Evolutionary conservation across 768 basidiomycete species (phyloP), one percentile per base, ranked within the genome.

Genomic region (Leccinum longicurvipes): DNA sequence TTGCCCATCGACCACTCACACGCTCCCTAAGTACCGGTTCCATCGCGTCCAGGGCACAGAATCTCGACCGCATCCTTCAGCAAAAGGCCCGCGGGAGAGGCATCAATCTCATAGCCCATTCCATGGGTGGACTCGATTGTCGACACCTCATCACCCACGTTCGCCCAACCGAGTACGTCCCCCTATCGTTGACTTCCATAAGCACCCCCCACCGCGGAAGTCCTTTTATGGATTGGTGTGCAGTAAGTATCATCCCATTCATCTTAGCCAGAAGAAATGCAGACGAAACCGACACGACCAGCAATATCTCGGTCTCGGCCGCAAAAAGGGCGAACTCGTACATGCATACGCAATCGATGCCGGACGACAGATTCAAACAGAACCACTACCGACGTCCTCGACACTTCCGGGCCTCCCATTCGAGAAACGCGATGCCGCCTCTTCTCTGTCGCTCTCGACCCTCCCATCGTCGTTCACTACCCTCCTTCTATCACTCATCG

Each of bases 141-240:
- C 83, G 97, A 50, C 86, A 98, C 68, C 77, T 99, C 17, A 95
- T 98, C 56, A 84, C 91, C 2, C 89, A 89, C 69, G 78, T 95
- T 63, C 82, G 82, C 59, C 93, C 96, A 0, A 78, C 73, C 10
- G 85, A 88, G 50, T 98, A 98, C 72, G 80, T 80, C 2, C 94
- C 97, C 1, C 72, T 93, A 28, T 94, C 92, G 7, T 75, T 99
- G 56, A 98, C 90, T 1, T 90, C 86, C 21, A 82, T 99, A 60
- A 85, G 87, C 24, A 98, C 97, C 0, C 97, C 97, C 15, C 97
- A 99, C 69, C 82, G 93, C 17, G 96, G 97, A 31, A 93, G 91
- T 63, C 94, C 96, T 1, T 98, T 99, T 72, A 99, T 99, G 97
- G 93, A 97, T 69, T 99, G 97, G 97, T 98, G 96, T 75, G 80